Evolutionary conservation across 140 eudicot genomes (phyloP).

Genomic region (Cichorium intybus): DNA sequence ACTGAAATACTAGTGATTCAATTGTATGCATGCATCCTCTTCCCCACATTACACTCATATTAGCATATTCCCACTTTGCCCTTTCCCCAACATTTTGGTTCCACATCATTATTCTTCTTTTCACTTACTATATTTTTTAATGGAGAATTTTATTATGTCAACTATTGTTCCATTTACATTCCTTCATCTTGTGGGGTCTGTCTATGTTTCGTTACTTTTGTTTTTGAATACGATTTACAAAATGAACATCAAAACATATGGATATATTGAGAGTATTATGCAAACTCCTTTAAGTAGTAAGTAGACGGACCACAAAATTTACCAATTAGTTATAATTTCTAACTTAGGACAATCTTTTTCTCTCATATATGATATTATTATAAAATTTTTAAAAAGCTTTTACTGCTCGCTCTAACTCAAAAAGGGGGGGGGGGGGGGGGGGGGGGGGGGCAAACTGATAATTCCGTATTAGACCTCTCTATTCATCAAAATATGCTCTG

Average conservation of each 20-base stretch:
- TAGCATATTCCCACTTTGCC: not conserved
- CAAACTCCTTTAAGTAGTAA: too few species aligned
- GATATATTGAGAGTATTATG: not conserved
- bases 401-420: not conserved
- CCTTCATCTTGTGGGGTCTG: not conserved
- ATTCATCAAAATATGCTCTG: conserved; percentile 24
- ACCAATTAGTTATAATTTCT: not conserved
- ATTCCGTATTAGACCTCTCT: not conserved
- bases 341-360: not conserved
- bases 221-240: not conserved
- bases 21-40: conserved; percentile 8
- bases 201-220: not conserved
- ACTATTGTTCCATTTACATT: not conserved
- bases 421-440: conserved; percentile 29
- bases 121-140: not conserved
- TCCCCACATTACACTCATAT: conserved; percentile 1
- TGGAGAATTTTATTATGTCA: not conserved
- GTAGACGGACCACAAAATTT: too few species aligned
- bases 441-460: conserved; percentile 20
- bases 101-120: conserved; percentile 17
- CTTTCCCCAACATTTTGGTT: conserved; percentile 20
- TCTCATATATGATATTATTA: not conserved
- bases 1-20: conserved; percentile 20
- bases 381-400: not conserved
- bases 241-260: not conserved